These are phyloP conservation scores for Massarina eburnea DNA, from an alignment of 2,329 filamentous ascomycete species.

Conservation along the genomic window DNA sequence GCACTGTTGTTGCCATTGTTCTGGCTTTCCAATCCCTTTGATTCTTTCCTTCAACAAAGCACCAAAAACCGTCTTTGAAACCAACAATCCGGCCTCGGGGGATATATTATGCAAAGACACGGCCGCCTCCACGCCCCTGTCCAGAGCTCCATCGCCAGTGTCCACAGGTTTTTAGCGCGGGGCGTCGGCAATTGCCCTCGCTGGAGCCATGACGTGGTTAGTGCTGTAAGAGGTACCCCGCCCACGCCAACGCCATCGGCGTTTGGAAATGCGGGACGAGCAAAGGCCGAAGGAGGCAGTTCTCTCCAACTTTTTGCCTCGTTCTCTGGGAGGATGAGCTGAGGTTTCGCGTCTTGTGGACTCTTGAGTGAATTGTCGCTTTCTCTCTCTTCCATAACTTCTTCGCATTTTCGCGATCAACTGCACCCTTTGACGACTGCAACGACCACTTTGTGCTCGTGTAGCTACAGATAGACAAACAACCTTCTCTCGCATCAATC, in stretches of 20 bases:
- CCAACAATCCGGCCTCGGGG: too few relatives aligned
- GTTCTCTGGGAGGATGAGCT: too few relatives aligned
- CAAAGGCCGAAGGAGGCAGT: slow-evolving; percentile 36
- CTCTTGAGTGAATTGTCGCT: too few relatives aligned
- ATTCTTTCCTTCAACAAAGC: background rate
- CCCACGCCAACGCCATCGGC: slow-evolving; percentile 20
- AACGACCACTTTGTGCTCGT: too few relatives aligned
- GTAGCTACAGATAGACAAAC: too few relatives aligned
- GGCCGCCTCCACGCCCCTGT: too few relatives aligned
- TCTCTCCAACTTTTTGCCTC: slow-evolving; percentile 29
- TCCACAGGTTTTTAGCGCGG: slow-evolving; percentile 8
- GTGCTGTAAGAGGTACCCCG: slow-evolving; percentile 31
- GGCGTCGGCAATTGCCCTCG: slow-evolving; percentile 10
- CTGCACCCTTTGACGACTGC: too few relatives aligned
- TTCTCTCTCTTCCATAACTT: too few relatives aligned
- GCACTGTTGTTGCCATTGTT: slow-evolving; percentile 16
- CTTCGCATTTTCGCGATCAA: too few relatives aligned
- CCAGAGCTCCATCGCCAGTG: background rate
- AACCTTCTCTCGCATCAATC: background rate
- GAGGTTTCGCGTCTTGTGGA: too few relatives aligned
- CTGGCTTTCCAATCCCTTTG: background rate
- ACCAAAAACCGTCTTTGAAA: background rate
- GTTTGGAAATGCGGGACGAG: slow-evolving; percentile 27
- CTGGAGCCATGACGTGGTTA: slow-evolving; percentile 10
- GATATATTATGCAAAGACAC: too few relatives aligned